A percentile compares a stretch with the other conserved stretches of the same genome.
Conservation (phyloP, 2,329 filamentous ascomycete species). For the Tolypocladium sp. region DNA sequence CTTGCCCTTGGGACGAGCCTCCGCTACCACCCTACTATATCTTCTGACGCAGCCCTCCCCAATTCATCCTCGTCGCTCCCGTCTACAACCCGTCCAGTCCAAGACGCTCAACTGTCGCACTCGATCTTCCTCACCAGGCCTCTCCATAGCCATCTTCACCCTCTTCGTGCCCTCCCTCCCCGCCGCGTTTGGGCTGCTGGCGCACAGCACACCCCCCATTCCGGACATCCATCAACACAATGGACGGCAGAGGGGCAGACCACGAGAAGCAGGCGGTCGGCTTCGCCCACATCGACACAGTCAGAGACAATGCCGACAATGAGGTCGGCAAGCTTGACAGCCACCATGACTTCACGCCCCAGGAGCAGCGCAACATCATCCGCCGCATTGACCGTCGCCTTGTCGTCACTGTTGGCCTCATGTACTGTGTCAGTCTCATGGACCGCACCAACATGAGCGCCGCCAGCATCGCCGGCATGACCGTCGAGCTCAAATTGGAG, state of each 20-base stretch:
- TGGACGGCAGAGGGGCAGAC: conserved; percentile 12
- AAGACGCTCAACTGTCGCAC: background rate
- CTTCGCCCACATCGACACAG: conserved; percentile 13
- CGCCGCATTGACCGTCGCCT: conserved; percentile 59
- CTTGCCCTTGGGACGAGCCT: background rate
- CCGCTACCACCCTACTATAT: background rate
- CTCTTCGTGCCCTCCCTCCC: background rate
- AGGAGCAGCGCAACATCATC: conserved; percentile 60
- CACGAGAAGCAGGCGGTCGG: conserved; percentile 15
- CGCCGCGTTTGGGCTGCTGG: background rate
- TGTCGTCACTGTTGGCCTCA: conserved; percentile 49
- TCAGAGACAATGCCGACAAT: conserved; percentile 13
- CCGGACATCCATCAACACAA: background rate
- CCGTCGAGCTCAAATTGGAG: conserved; percentile 33
- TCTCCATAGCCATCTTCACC: background rate
- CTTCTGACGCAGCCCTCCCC: background rate
- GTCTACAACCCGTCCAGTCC: background rate
- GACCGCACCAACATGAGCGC: conserved; percentile 70
- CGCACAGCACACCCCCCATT: background rate
- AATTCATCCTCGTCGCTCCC: background rate
- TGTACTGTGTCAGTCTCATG: conserved; percentile 72
- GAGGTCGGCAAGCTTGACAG: conserved; percentile 23
- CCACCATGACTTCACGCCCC: conserved; percentile 41
- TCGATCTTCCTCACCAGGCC: background rate
- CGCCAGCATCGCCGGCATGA: conserved; percentile 62